Conservation (phyloP, 441 rosid genomes). For the Eruca vesicaria region DNA sequence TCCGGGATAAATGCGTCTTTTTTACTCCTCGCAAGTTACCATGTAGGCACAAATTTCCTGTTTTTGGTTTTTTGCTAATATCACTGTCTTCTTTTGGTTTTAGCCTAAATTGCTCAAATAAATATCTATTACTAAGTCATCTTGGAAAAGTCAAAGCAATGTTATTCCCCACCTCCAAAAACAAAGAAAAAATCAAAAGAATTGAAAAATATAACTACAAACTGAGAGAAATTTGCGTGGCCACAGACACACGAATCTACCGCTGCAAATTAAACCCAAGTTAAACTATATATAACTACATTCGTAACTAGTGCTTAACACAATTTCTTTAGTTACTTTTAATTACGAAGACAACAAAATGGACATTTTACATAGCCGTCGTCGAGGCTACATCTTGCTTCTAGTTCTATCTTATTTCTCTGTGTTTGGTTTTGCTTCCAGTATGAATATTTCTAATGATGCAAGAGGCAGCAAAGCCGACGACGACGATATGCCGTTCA, state of each 20-base stretch:
- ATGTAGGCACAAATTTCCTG: too few relatives aligned
- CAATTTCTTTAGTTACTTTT: background rate
- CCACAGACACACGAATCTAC: constrained; percentile 5
- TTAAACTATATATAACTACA: background rate
- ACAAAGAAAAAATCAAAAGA: background rate
- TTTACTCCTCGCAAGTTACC: too few relatives aligned
- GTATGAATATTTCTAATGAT: background rate
- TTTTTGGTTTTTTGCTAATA: too few relatives aligned
- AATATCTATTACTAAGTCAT: background rate
- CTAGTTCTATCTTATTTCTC: background rate
- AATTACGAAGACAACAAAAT: background rate
- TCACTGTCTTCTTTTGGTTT: too few relatives aligned
- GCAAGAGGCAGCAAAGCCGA: background rate
- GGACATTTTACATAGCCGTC: constrained; percentile 6
- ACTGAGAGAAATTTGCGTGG: background rate
- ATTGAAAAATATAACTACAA: background rate
- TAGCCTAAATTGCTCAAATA: too few relatives aligned
- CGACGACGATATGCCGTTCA: background rate
- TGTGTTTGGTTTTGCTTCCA: constrained; percentile 6
- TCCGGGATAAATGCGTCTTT: too few relatives aligned
- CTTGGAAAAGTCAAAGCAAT: background rate
- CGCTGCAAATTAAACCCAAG: background rate
- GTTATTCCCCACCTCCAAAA: background rate
- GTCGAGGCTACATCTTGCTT: constrained; percentile 1
- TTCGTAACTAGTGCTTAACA: background rate